These are phyloP conservation scores for Nannizziopsis arthrosporioides DNA, from an alignment of 2,329 filamentous ascomycete species.

Conservation along the genomic window DNA sequence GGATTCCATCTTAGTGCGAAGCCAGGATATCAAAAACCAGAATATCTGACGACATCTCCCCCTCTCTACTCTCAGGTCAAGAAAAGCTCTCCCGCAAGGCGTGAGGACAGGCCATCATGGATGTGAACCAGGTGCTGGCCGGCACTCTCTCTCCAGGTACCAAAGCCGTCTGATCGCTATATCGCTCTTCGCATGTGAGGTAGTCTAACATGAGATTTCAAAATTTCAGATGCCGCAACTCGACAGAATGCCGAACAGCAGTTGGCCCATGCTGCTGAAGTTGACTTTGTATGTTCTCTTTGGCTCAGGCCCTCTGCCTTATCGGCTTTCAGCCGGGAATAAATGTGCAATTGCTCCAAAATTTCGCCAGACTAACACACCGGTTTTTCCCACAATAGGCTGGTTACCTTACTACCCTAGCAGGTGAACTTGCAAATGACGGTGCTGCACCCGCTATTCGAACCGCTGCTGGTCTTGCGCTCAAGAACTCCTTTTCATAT, in stretches of 20 bases:
- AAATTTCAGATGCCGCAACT: slow-evolving; percentile 62
- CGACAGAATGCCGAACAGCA: slow-evolving; percentile 90
- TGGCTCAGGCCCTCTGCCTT: slow-evolving; percentile 8
- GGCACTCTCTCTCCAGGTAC: slow-evolving; percentile 91
- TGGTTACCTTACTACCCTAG: slow-evolving; percentile 82
- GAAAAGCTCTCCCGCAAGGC: neutral
- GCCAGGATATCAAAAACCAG: neutral
- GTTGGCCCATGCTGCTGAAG: slow-evolving; percentile 80
- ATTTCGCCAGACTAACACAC: neutral
- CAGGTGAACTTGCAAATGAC: slow-evolving; percentile 89
- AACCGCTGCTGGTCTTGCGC: slow-evolving; percentile 84
- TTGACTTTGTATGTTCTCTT: slow-evolving; percentile 68
- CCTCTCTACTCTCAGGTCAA: slow-evolving; percentile 3
- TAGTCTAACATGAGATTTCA: too few relatives aligned
- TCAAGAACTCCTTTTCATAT: slow-evolving; percentile 96
- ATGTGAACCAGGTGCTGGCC: slow-evolving; percentile 95
- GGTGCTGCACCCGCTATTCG: slow-evolving; percentile 70
- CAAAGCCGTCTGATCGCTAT: slow-evolving; percentile 23
- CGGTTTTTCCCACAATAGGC: slow-evolving; percentile 46
- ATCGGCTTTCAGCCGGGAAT: neutral
- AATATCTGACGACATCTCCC: slow-evolving; percentile 7
- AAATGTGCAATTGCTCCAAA: neutral
- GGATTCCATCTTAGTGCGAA: slow-evolving; percentile 4
- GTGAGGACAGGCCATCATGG: slow-evolving; percentile 51
- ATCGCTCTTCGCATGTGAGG: too few relatives aligned